These are phyloP conservation scores for Oryza brachyantha DNA, from an alignment of 176 grass and related monocot genomes.

Conservation along the genomic window DNA sequence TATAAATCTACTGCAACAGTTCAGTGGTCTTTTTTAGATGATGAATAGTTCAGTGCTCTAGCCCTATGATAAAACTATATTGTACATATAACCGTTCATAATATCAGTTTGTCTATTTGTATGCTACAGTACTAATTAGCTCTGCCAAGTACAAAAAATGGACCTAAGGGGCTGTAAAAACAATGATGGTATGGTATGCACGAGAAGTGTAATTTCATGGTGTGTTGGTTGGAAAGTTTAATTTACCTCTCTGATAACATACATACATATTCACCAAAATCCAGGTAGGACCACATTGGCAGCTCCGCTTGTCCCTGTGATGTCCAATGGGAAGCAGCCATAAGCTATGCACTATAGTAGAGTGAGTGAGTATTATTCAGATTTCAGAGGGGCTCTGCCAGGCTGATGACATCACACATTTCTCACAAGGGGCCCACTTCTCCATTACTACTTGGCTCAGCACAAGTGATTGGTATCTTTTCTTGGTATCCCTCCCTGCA, in stretches of 20 bases:
- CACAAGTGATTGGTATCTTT: constrained; percentile 29
- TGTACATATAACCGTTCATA: background rate
- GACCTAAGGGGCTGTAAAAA: background rate
- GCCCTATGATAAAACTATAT: background rate
- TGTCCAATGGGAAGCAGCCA: constrained; percentile 31
- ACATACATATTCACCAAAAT: background rate
- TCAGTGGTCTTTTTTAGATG: too few relatives aligned
- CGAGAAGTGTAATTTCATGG: background rate
- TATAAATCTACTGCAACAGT: background rate
- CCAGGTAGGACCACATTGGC: constrained; percentile 19
- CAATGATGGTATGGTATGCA: background rate
- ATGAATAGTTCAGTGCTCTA: background rate
- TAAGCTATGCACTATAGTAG: constrained; percentile 26
- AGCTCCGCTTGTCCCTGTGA: constrained; percentile 17
- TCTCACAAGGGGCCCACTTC: background rate
- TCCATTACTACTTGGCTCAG: constrained; percentile 4
- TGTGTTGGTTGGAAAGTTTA: background rate
- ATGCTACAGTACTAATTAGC: background rate
- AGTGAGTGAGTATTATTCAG: constrained; percentile 27
- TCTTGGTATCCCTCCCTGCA: constrained; percentile 28
- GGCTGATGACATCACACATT: constrained; percentile 32
- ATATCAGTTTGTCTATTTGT: background rate
- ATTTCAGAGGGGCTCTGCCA: constrained; percentile 16
- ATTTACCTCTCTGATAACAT: background rate
- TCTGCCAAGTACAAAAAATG: background rate